Conservation (phyloP, 192 early-diverging fungal genomes). For the Gonapodya prolifera region DNA sequence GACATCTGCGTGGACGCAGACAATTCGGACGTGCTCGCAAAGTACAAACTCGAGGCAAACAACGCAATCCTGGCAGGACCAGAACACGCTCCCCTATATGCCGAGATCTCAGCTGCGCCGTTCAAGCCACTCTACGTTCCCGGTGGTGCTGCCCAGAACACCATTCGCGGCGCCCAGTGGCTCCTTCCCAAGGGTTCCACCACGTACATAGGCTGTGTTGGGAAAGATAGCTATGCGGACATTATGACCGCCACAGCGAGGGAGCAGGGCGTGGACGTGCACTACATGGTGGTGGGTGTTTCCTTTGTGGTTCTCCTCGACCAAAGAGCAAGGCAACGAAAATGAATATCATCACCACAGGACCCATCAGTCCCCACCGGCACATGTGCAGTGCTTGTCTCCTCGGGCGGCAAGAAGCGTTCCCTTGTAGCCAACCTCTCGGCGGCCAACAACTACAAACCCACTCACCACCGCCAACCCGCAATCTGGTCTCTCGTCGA, state of each 20-base stretch:
- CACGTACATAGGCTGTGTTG: slow-evolving; percentile 88
- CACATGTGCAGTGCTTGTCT: slow-evolving; percentile 90
- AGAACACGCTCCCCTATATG: slow-evolving; percentile 76
- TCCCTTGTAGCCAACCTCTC: slow-evolving; percentile 88
- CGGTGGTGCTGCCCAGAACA: slow-evolving; percentile 95
- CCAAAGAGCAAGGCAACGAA: too few relatives aligned
- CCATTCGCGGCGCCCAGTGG: slow-evolving; percentile 78
- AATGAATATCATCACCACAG: too few relatives aligned
- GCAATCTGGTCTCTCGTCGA: slow-evolving; percentile 82
- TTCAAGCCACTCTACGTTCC: slow-evolving; percentile 74
- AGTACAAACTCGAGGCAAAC: slow-evolving; percentile 86
- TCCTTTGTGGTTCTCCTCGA: too few relatives aligned
- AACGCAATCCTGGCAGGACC: slow-evolving; percentile 83
- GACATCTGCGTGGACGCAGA: slow-evolving; percentile 84
- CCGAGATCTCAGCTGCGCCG: slow-evolving; percentile 63
- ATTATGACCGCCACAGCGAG: slow-evolving; percentile 63
- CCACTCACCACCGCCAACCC: slow-evolving; percentile 48
- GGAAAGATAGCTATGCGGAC: slow-evolving; percentile 68
- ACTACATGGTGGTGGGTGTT: slow-evolving; percentile 64
- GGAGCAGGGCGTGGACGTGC: slow-evolving; percentile 73
- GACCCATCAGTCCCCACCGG: slow-evolving; percentile 89
- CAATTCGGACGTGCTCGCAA: slow-evolving; percentile 52
- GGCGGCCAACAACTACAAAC: slow-evolving; percentile 81
- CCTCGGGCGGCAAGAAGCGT: slow-evolving; percentile 58
- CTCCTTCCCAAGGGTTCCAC: slow-evolving; percentile 75